A percentile compares a stretch with the other conserved stretches of the same genome.
Evolutionary conservation across 768 basidiomycete species (phyloP).

Genomic region (Flagelloscypha sp.): DNA sequence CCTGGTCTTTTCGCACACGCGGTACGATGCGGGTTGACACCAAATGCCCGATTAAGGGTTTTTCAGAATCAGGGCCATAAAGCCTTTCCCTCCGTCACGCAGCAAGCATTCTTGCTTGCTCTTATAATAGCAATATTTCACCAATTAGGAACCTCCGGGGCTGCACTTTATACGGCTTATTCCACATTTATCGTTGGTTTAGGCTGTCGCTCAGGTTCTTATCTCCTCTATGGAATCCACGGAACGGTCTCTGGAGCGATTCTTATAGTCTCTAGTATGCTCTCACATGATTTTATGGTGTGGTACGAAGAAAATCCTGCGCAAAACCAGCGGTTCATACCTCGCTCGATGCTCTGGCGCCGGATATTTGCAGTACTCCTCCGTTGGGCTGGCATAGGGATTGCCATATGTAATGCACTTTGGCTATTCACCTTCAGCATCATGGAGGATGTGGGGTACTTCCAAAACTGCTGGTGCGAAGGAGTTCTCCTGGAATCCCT

Average conservation of each 20-base stretch:
- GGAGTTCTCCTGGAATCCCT: no score
- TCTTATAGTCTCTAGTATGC: conserved; percentile 18
- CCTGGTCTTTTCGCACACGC: no score
- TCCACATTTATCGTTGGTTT: conserved; percentile 19
- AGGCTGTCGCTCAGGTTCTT: conserved; percentile 25
- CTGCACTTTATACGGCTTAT: conserved; percentile 18
- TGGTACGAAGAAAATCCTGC: background rate
- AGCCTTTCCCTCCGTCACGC: conserved; percentile 1
- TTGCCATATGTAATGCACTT: conserved; percentile 9
- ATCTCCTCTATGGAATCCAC: conserved; percentile 18
- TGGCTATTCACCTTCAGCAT: conserved; percentile 11
- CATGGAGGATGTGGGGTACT: conserved; percentile 10
- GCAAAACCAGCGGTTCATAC: no score
- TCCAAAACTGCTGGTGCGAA: conserved; percentile 12
- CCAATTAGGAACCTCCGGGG: conserved; percentile 22
- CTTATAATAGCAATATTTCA: conserved; percentile 17
- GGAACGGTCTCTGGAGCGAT: conserved; percentile 21
- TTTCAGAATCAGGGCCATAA: no score
- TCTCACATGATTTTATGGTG: conserved; percentile 10
- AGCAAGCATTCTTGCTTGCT: conserved; percentile 14
- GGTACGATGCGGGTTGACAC: conserved; percentile 2
- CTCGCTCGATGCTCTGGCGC: no score
- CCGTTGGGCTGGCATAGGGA: conserved; percentile 7
- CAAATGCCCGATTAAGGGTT: no score
- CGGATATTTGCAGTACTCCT: conserved; percentile 5